Evolutionary conservation across 1,139 yeast species (phyloP).

Genomic region (Suhomyces bolitotheri): DNA sequence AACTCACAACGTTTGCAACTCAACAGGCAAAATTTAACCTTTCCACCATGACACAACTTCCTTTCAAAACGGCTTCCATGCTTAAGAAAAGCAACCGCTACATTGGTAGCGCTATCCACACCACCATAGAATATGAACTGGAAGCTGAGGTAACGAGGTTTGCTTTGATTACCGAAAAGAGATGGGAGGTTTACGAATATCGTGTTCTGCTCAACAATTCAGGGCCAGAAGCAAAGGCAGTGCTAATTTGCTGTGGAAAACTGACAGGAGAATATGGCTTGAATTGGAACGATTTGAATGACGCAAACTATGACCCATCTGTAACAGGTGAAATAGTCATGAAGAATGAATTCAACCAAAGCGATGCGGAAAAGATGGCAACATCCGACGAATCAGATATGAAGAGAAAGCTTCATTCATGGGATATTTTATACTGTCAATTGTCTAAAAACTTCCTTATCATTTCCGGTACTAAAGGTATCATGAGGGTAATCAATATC

Average conservation of each 20-base stretch:
- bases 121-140: constrained; percentile 28
- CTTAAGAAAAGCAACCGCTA: constrained; percentile 45
- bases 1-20: constrained; percentile 62
- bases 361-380: constrained; percentile 16
- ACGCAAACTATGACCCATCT: constrained; percentile 21
- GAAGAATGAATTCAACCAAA: constrained; percentile 35
- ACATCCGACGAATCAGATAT: constrained; percentile 21
- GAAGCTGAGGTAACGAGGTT: constrained; percentile 57
- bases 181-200: constrained; percentile 71
- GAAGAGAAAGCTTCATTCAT: constrained; percentile 36
- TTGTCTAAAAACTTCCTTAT: constrained; percentile 61
- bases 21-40: constrained; percentile 54
- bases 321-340: constrained; percentile 28
- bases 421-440: constrained; percentile 71
- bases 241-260: constrained; percentile 64
- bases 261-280: constrained; percentile 67
- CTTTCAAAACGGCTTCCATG: constrained; percentile 42
- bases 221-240: constrained; percentile 49
- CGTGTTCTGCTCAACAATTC: constrained; percentile 19
- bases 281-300: constrained; percentile 35
- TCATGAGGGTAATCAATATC: constrained; percentile 64
- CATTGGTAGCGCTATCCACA: constrained; percentile 64
- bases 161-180: constrained; percentile 63
- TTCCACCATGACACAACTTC: constrained; percentile 25
- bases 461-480: constrained; percentile 74